A percentile compares a stretch with the other conserved stretches of the same genome.
phyloP scores from a whole-genome alignment of 495 filamentous ascomycete genomes.

The Astrocystis sublimbata region DNA sequence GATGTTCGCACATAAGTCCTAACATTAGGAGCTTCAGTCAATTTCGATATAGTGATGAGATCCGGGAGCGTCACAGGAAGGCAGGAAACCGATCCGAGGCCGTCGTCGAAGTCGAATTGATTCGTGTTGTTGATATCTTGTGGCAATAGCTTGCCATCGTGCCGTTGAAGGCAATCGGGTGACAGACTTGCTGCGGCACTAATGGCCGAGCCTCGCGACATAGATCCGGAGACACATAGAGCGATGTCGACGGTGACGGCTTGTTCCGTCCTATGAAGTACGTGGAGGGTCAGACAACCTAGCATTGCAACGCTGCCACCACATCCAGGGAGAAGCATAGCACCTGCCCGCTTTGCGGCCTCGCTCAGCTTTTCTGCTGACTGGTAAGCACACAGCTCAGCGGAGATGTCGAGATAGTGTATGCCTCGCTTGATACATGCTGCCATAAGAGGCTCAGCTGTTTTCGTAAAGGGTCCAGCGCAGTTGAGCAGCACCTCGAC shows the following conservation, averaged over 20 bases:
- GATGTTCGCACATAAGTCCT: neutral
- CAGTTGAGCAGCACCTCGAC: slow-evolving; percentile 15
- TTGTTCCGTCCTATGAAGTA: neutral
- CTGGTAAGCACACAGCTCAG: slow-evolving; percentile 16
- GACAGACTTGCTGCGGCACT: neutral
- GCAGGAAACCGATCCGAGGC: neutral
- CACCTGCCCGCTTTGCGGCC: neutral
- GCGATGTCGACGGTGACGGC: slow-evolving; percentile 1
- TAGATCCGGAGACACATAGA: neutral
- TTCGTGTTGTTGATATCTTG: slow-evolving; percentile 4
- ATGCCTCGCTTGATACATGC: slow-evolving; percentile 16
- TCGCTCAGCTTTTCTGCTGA: neutral
- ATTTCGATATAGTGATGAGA: slow-evolving; percentile 11
- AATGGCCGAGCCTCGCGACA: slow-evolving; percentile 6
- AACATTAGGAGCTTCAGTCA: neutral
- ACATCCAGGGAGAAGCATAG: slow-evolving; percentile 14
- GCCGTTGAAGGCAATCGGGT: slow-evolving; percentile 8
- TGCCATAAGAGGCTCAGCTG: slow-evolving; percentile 13
- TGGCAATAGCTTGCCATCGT: neutral
- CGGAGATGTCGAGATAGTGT: slow-evolving; percentile 17
- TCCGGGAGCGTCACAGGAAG: slow-evolving; percentile 6
- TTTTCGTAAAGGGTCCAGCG: slow-evolving; percentile 5
- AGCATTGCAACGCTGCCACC: slow-evolving; percentile 15
- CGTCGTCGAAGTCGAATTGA: slow-evolving; percentile 11
- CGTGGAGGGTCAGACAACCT: neutral